Conservation (phyloP, 768 basidiomycete species). For the Sporobolomyces roseus region DNA sequence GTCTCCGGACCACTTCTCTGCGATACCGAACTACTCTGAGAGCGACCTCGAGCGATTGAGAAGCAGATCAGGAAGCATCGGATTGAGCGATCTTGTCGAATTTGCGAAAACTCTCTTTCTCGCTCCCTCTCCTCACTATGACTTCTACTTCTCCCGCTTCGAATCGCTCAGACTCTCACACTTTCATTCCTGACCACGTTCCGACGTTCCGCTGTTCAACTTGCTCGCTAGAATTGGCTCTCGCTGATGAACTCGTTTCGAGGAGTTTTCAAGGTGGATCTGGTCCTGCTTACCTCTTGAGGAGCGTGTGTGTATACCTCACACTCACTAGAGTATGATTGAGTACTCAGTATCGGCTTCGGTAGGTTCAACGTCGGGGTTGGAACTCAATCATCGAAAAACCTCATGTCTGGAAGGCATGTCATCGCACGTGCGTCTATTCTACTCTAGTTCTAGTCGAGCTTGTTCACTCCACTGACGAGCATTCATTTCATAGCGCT, state of each 20-base stretch:
- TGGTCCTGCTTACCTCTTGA: constrained; percentile 23
- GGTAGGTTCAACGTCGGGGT: constrained; percentile 17
- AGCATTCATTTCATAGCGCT: too few species aligned
- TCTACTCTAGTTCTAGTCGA: too few species aligned
- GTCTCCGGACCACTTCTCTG: too few species aligned
- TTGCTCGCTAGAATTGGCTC: constrained; percentile 27
- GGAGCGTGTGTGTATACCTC: constrained; percentile 24
- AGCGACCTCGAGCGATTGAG: too few species aligned
- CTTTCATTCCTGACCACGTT: constrained; percentile 21
- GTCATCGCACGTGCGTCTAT: constrained; percentile 21
- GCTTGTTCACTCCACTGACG: too few species aligned
- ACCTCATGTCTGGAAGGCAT: constrained; percentile 24
- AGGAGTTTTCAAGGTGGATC: constrained; percentile 10
- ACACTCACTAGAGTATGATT: too few species aligned
- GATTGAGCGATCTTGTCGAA: too few species aligned
- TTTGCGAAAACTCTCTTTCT: not conserved
- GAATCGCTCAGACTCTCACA: constrained; percentile 3
- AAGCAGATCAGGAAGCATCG: too few species aligned
- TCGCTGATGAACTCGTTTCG: constrained; percentile 33
- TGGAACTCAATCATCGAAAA: not conserved
- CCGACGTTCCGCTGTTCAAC: constrained; percentile 15
- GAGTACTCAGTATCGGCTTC: not conserved
- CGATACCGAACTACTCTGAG: too few species aligned
- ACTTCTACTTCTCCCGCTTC: not conserved
- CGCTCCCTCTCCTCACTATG: not conserved